Evolutionary conservation across 805 yeast species (phyloP), one percentile per base, ranked within the genome.

Genomic region (Saccharomycopsis capsularis): DNA sequence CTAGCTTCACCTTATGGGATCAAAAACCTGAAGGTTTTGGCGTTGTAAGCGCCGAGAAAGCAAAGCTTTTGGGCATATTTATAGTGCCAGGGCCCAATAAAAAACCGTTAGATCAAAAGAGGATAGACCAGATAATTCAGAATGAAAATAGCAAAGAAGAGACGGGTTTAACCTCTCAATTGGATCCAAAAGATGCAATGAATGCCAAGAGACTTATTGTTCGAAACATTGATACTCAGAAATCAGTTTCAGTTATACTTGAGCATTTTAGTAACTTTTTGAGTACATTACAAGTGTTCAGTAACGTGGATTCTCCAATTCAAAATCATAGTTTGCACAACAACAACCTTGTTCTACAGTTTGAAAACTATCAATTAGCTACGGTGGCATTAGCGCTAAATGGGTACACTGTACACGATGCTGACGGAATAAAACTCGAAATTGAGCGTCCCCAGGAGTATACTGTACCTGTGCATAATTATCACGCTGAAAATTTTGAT

Each of bases 1-100:
- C 65, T 11, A 69, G 68, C 18, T 61, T 59, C 27, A 70, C 86
- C 0, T 65, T 70, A 43, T 87, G 95, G 95, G 93, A 86, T 44
- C 67, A 75, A 22, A 71, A 73, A 30, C 89, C 95, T 1, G 69
- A 70, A 53, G 91, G 87, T 0, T 83, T 83, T 60, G 93, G 85
- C 58, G 74, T 76, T 4, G 79, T 84, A 1, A 74, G 85, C 1
- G 84, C 93, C 0, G 85, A 81, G 53, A 70, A 82, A 52, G 95
- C 93, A 4, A 88, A 87, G 58, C 66, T 84, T 16, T 76, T 87
- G 1, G 95, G 95, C 0, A 63, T 85, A 2, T 88, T 87, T 58
- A 87, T 90, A 2, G 68, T 76, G 16, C 91, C 93, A 1, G 89
- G 89, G 4, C 46, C 44, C 3, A 73, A 70, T 54, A 79, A 79